Base-by-base conservation (phyloP, 129 eudicot genomes). In the Flaveria trinervia region DNA sequence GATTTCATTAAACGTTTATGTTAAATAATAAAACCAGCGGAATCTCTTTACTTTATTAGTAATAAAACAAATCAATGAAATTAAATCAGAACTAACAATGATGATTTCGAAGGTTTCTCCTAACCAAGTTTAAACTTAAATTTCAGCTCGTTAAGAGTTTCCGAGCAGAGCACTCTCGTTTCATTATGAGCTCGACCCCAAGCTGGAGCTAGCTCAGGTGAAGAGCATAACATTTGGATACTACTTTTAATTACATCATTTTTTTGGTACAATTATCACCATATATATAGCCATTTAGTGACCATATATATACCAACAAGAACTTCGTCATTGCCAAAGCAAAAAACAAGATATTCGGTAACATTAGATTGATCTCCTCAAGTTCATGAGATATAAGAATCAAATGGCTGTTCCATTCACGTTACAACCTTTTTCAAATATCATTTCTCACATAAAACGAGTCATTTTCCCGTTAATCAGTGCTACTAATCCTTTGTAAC, bases 401-500 rank as follows among this genome's bases (percentile, higher is more conserved):
- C 15, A 39, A 15, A 67, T 5, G 22, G 74, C 17, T 28, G 71
- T 16, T 25, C 9, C 69, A 64, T 64, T 30, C 46, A 62, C 49
- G 62, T 28, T 9, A 44, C 20, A 33, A 65, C 48, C 39, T 14
- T 76, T 52, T 66, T 52, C 30, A 16, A 28, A 61, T 8, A n/a
- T 17, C 50, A 10, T 13, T 33, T 30, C 7, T 0, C 14, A 15
- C 15, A 15, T 30, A 15, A 61, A 61, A 61, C 68, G 9, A 25
- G 65, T 61, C 45, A 16, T 17, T 39, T 64, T 30, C 10, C 13
- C 8, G 20, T 49, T 43, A 14, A 17, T 11, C 59, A 66, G 52
- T 20, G 48, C 26, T 12, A 30, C 83, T 89, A 94, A 41, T 94
- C 99, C 72, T 91, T 95, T 60, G 87, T 78, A 74, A 95, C 84